These are phyloP conservation scores for Penicillium sp. DNA, from an alignment of 2,329 filamentous ascomycete genomes.

Conservation along the genomic window DNA sequence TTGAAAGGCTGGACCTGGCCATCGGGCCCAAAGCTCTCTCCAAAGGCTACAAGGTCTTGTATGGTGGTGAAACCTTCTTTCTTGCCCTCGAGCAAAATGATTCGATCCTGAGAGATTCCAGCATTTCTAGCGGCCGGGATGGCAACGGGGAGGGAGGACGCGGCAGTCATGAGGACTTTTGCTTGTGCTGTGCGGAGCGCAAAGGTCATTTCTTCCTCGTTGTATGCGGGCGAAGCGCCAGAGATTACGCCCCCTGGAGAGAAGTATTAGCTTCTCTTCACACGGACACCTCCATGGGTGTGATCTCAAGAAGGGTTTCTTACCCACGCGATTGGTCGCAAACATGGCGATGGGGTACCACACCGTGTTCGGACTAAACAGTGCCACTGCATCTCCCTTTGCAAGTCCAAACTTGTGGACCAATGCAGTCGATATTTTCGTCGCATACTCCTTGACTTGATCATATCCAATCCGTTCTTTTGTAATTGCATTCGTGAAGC, in stretches of 20 bases:
- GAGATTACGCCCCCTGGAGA: constrained; percentile 54
- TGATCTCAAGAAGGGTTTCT: background rate
- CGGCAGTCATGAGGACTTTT: constrained; percentile 60
- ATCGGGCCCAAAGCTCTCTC: constrained; percentile 40
- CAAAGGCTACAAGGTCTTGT: constrained; percentile 35
- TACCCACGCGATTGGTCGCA: constrained; percentile 54
- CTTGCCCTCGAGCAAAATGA: constrained; percentile 60
- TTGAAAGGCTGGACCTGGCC: constrained; percentile 52
- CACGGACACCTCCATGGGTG: too few species aligned
- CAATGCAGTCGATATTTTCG: constrained; percentile 62
- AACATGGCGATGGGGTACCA: constrained; percentile 68
- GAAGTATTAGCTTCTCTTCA: background rate
- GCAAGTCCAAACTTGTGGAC: constrained; percentile 57
- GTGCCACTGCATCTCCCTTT: constrained; percentile 57
- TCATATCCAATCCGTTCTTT: constrained; percentile 60
- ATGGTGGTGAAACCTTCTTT: constrained; percentile 52
- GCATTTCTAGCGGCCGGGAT: constrained; percentile 56
- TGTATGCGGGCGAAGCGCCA: constrained; percentile 66
- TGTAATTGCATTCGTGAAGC: constrained; percentile 56
- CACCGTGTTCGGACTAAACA: constrained; percentile 66
- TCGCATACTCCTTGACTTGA: constrained; percentile 60
- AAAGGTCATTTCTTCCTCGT: constrained; percentile 68
- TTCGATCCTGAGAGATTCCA: constrained; percentile 53
- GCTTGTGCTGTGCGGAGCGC: constrained; percentile 60
- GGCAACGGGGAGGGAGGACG: constrained; percentile 57